Evolutionary conservation across 208 protist species (phyloP).

Genomic region (Spironucleus salmonicida): DNA sequence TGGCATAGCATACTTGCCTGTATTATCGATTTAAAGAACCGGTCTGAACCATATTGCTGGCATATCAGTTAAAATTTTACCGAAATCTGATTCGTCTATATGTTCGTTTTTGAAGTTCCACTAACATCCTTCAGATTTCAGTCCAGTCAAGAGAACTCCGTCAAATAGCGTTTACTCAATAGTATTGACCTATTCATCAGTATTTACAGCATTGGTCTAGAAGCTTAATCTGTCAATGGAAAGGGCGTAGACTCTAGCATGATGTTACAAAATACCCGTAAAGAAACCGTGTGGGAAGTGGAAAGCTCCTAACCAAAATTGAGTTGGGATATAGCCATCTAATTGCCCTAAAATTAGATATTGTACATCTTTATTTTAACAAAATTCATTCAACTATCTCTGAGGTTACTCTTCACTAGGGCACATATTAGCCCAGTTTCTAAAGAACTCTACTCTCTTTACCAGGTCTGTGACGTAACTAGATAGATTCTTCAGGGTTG

Average conservation of each 20-base stretch:
- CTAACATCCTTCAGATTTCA: constrained; percentile 76
- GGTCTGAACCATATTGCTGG: constrained; percentile 73
- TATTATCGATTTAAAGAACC: constrained; percentile 39
- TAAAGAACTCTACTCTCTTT: constrained; percentile 66
- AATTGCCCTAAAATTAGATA: constrained; percentile 35
- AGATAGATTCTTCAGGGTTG: constrained; percentile 70
- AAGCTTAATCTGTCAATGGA: constrained; percentile 83
- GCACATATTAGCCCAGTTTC: too few relatives aligned
- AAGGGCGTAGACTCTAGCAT: constrained; percentile 65
- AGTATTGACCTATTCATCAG: constrained; percentile 41
- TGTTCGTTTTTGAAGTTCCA: constrained; percentile 59
- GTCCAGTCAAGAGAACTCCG: constrained; percentile 76
- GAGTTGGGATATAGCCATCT: constrained; percentile 65
- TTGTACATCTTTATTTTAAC: too few relatives aligned
- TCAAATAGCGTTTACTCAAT: constrained; percentile 50
- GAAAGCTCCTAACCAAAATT: constrained; percentile 84
- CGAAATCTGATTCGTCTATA: constrained; percentile 70
- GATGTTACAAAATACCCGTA: constrained; percentile 85
- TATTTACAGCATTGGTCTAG: constrained; percentile 60
- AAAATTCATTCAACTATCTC: too few relatives aligned
- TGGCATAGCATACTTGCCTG: constrained; percentile 68
- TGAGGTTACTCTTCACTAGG: too few relatives aligned
- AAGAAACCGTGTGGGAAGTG: constrained; percentile 95
- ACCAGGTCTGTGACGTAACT: constrained; percentile 74
- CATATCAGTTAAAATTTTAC: constrained; percentile 72